Percentiles rank a stretch among this genome's conserved stretches.
Conservation (phyloP, 1,139 yeast genomes). For the Magnusiomyces starmeri region DNA sequence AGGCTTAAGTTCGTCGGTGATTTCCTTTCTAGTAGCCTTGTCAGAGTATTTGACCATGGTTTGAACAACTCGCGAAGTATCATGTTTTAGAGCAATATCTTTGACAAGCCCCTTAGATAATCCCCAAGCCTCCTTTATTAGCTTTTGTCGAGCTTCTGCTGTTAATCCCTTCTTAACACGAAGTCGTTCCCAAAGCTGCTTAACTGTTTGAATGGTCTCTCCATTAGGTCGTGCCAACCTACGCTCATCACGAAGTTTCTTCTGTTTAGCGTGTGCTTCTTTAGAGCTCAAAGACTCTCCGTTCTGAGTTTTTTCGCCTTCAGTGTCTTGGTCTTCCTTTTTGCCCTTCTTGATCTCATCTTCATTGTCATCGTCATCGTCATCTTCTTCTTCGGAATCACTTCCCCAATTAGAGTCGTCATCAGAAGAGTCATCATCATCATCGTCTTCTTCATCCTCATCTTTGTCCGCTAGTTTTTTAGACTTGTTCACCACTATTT, state of each 20-base stretch:
- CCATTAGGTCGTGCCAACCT: conserved; percentile 85
- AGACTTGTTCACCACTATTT: not conserved
- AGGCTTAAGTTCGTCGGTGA: conserved; percentile 67
- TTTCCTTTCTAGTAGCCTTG: conserved; percentile 68
- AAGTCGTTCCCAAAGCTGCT: conserved; percentile 82
- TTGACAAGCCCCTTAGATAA: conserved; percentile 67
- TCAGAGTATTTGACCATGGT: conserved; percentile 82
- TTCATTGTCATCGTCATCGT: conserved; percentile 24
- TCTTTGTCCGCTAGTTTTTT: not conserved
- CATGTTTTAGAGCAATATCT: conserved; percentile 90
- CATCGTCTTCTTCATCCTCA: not conserved
- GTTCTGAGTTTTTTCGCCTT: conserved; percentile 17
- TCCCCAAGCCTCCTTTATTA: conserved; percentile 81
- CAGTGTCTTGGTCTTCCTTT: conserved; percentile 23
- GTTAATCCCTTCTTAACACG: conserved; percentile 81
- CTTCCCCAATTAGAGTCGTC: conserved; percentile 24
- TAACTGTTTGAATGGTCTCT: conserved; percentile 74
- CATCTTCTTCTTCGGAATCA: conserved; percentile 30
- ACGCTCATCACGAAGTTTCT: conserved; percentile 69
- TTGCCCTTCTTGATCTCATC: conserved; percentile 30
- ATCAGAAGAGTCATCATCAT: conserved; percentile 9
- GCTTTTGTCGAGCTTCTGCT: conserved; percentile 65
- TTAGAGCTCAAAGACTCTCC: conserved; percentile 37
- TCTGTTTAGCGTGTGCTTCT: conserved; percentile 80
- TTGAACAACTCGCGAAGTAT: conserved; percentile 93